Evolutionary conservation across 345 rosid species (phyloP).

Genomic region (Rhizophora mangle): DNA sequence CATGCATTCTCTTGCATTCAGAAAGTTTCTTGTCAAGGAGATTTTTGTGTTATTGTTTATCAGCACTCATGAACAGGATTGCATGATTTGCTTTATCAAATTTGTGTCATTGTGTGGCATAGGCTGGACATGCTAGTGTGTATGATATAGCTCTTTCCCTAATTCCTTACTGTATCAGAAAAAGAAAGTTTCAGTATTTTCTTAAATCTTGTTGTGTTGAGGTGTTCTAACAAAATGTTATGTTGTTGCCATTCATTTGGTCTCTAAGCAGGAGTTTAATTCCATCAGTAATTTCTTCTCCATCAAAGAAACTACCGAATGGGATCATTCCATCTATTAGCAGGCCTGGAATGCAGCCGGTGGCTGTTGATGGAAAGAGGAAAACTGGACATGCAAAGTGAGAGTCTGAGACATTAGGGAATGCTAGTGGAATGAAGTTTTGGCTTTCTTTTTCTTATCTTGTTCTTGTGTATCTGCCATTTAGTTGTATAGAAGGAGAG

Average conservation of each 20-base stretch:
- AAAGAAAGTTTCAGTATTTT: too few species aligned
- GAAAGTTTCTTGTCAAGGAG: too few species aligned
- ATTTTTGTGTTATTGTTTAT: too few species aligned
- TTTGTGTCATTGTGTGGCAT: too few species aligned
- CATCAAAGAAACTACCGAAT: conserved; percentile 47
- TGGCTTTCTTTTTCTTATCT: neutral
- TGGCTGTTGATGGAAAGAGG: conserved; percentile 47
- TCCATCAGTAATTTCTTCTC: conserved; percentile 65
- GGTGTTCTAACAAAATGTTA: neutral
- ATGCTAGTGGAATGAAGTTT: neutral
- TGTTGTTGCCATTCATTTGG: neutral
- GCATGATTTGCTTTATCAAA: too few species aligned
- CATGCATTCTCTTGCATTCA: too few species aligned
- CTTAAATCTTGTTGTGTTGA: neutral
- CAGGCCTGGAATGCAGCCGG: conserved; percentile 34
- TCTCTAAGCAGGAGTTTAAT: conserved; percentile 49
- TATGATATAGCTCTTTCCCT: too few species aligned
- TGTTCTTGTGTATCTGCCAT: conserved; percentile 17
- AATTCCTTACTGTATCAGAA: too few species aligned
- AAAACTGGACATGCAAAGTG: conserved; percentile 53
- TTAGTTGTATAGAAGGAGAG: neutral
- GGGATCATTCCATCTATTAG: conserved; percentile 32
- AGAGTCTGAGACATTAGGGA: conserved; percentile 1
- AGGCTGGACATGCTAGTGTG: too few species aligned
- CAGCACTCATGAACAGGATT: too few species aligned